phyloP scores from a whole-genome alignment of 345 rosid genomes.

The Iberis pinnata region DNA sequence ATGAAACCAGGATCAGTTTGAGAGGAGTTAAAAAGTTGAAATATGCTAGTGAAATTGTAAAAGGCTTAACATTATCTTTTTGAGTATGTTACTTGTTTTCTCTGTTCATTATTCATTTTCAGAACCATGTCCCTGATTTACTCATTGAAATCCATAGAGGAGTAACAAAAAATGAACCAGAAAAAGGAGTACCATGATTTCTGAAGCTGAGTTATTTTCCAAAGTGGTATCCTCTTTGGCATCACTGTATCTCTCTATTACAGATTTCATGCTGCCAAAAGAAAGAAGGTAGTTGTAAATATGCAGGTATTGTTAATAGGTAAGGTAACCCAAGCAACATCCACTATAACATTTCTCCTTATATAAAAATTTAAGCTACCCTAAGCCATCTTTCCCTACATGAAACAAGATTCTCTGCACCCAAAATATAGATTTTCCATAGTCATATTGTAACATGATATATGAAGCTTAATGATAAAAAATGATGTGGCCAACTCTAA shows the following conservation, averaged over 20 bases:
- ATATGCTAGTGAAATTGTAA: slow-evolving; percentile 5
- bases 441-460: no score
- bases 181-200: slow-evolving; percentile 21
- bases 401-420: no score
- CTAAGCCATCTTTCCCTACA: slow-evolving; percentile 6
- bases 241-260: slow-evolving; percentile 31
- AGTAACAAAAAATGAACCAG: not conserved
- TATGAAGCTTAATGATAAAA: slow-evolving; percentile 5
- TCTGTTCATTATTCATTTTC: not conserved
- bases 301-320: slow-evolving; percentile 2
- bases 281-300: not conserved
- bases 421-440: not conserved
- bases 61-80: not conserved
- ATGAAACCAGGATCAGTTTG: slow-evolving; percentile 7
- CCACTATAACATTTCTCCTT: slow-evolving; percentile 3
- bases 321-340: slow-evolving; percentile 22
- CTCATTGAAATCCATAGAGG: not conserved
- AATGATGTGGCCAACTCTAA: slow-evolving; percentile 9
- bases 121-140: not conserved
- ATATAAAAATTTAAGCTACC: slow-evolving; percentile 3
- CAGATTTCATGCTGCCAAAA: slow-evolving; percentile 25
- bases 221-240: slow-evolving; percentile 21
- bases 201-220: slow-evolving; percentile 14
- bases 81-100: slow-evolving; percentile 1
- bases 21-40: slow-evolving; percentile 1